Evolutionary conservation across 2,329 filamentous ascomycete genomes (phyloP).

Genomic region (Domatiomyces catenatus): DNA sequence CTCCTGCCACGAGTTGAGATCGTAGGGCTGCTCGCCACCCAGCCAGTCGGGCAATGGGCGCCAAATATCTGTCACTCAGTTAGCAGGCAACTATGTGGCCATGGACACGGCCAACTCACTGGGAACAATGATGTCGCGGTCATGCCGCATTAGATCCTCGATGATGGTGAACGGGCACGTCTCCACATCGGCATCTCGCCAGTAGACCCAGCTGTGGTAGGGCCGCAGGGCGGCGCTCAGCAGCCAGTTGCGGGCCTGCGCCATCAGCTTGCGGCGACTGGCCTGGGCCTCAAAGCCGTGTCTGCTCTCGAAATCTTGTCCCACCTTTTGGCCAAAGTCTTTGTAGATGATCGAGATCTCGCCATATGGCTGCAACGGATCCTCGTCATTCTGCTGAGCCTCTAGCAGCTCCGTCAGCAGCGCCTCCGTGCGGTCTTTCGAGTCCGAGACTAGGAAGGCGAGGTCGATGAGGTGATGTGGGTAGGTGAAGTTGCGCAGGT

Average conservation of each 20-base stretch:
- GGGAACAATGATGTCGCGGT: constrained; percentile 96
- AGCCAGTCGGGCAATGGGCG: constrained; percentile 97
- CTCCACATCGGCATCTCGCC: constrained; percentile 96
- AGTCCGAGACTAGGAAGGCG: constrained; percentile 92
- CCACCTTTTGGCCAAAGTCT: constrained; percentile 94
- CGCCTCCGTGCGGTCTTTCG: constrained; percentile 74
- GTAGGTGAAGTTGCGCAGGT: constrained; percentile 90
- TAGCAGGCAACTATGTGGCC: neutral
- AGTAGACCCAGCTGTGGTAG: constrained; percentile 98
- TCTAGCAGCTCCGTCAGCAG: constrained; percentile 62
- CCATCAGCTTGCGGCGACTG: constrained; percentile 88
- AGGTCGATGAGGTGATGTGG: constrained; percentile 92
- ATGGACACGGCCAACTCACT: constrained; percentile 49
- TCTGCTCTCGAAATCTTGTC: constrained; percentile 92
- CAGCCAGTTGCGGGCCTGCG: constrained; percentile 92
- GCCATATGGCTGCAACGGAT: constrained; percentile 71
- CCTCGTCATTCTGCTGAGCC: constrained; percentile 62
- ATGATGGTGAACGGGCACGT: constrained; percentile 93
- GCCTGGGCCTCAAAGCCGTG: constrained; percentile 96
- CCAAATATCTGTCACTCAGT: constrained; percentile 65
- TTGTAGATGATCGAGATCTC: constrained; percentile 98
- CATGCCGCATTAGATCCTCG: constrained; percentile 95
- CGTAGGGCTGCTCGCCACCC: constrained; percentile 93
- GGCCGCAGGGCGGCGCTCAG: constrained; percentile 82
- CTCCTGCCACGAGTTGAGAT: constrained; percentile 98